Conservation (phyloP, 371 early-diverging fungal species). For the Sporodiniella umbellata region DNA sequence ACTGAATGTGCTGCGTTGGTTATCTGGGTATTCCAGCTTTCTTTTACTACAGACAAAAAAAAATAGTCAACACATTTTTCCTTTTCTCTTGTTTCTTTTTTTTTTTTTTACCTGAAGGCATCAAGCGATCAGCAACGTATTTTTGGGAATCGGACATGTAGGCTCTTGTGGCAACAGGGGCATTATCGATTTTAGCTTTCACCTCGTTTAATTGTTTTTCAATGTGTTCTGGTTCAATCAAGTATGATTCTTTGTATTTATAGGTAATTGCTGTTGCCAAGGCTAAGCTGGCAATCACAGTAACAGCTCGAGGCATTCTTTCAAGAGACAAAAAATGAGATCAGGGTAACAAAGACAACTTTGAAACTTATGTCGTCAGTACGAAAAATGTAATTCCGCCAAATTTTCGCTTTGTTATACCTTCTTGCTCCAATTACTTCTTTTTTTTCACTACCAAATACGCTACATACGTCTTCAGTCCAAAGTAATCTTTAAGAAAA, state of each 20-base stretch:
- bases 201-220: slow-evolving; percentile 13
- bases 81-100: background rate
- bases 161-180: slow-evolving; percentile 7
- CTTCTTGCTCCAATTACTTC: no score
- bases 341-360: no score
- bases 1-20: slow-evolving; percentile 31
- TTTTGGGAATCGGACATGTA: slow-evolving; percentile 24
- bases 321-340: background rate
- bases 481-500: no score
- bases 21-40: slow-evolving; percentile 38
- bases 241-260: slow-evolving; percentile 15
- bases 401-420: no score
- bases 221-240: slow-evolving; percentile 16
- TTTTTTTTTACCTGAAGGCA: slow-evolving; percentile 25
- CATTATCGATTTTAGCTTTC: slow-evolving; percentile 19
- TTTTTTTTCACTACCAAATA: no score
- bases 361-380: background rate
- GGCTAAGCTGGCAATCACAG: slow-evolving; percentile 21
- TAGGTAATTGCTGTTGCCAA: slow-evolving; percentile 22
- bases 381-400: background rate
- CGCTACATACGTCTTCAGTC: no score
- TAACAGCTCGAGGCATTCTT: slow-evolving; percentile 22
- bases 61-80: no score
- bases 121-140: slow-evolving; percentile 23
- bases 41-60: slow-evolving; percentile 36